Percentiles rank a stretch among this genome's conserved stretches.
These are phyloP conservation scores for Cystobasidium tubakii DNA, from an alignment of 768 basidiomycete genomes.

Conservation along the genomic window DNA sequence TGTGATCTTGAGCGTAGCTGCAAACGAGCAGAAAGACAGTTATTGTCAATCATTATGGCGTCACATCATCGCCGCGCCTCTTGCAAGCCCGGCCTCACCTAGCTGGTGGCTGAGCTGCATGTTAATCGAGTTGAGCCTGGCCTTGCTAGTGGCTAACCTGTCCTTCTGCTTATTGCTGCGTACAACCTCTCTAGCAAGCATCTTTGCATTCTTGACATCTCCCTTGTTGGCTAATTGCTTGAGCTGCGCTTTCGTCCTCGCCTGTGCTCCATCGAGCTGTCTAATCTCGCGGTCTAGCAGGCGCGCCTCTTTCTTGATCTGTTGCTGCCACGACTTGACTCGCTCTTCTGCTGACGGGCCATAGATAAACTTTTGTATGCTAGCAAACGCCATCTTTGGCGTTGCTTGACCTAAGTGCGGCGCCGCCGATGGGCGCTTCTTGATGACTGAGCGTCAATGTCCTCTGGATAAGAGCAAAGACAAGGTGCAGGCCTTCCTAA, in stretches of 20 bases:
- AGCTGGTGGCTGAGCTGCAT: constrained; percentile 85
- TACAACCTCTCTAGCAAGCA: constrained; percentile 90
- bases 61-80: too few relatives aligned
- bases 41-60: too few relatives aligned
- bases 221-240: constrained; percentile 86
- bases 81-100: constrained; percentile 56
- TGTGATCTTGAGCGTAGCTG: constrained; percentile 94
- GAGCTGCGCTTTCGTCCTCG: constrained; percentile 70
- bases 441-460: not conserved
- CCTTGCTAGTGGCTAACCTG: constrained; percentile 83
- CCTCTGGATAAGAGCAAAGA: not conserved
- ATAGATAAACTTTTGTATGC: constrained; percentile 81
- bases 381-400: constrained; percentile 31
- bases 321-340: constrained; percentile 82
- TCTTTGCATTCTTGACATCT: constrained; percentile 83
- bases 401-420: not conserved
- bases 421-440: not conserved
- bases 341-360: constrained; percentile 93
- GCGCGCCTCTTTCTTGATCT: constrained; percentile 73
- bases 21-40: not conserved
- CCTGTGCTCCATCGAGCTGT: constrained; percentile 74
- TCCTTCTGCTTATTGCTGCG: constrained; percentile 91
- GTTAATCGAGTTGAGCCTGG: constrained; percentile 79
- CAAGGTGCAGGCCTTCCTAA: not conserved
- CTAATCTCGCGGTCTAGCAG: constrained; percentile 87